phyloP scores from a whole-genome alignment of 805 yeast species.

The Candida nanaspora region DNA sequence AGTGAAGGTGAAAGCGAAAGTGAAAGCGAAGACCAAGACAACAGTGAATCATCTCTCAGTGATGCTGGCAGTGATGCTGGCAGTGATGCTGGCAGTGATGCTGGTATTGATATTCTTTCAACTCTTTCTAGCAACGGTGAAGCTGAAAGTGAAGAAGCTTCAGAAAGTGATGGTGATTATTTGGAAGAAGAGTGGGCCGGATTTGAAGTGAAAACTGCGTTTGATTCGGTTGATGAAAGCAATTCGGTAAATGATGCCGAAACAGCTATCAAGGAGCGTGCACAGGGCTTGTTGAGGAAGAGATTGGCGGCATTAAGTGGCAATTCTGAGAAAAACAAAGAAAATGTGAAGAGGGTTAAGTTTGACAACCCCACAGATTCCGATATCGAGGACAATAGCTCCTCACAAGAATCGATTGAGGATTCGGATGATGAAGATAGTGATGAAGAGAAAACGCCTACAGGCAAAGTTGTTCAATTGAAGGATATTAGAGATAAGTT shows the following conservation, averaged over 20 bases:
- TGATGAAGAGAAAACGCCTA: background rate
- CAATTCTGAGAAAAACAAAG: background rate
- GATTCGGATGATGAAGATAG: background rate
- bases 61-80: slow-evolving; percentile 12
- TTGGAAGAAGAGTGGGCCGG: slow-evolving; percentile 11
- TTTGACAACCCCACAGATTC: slow-evolving; percentile 8
- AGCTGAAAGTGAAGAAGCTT: slow-evolving; percentile 4
- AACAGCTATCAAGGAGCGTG: background rate
- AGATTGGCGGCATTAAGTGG: slow-evolving; percentile 3
- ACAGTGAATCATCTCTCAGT: slow-evolving; percentile 6
- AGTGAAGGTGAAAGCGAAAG: slow-evolving; percentile 6
- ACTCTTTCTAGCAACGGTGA: too few species aligned
- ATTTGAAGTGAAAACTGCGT: slow-evolving; percentile 1
- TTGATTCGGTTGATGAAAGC: background rate
- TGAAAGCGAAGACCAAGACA: slow-evolving; percentile 7
- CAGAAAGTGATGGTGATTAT: slow-evolving; percentile 3
- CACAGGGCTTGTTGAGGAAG: slow-evolving; percentile 1
- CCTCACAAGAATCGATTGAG: too few species aligned
- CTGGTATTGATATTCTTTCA: too few species aligned
- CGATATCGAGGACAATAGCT: slow-evolving; percentile 4
- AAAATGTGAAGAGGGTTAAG: background rate
- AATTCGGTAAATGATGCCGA: background rate
- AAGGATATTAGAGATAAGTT: slow-evolving; percentile 18
- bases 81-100: too few species aligned
- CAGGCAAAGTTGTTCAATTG: slow-evolving; percentile 17